Evolutionary conservation across 148 eudicot genomes (phyloP), one percentile per base, ranked within the genome.

Genomic region (Agrostemma githago): DNA sequence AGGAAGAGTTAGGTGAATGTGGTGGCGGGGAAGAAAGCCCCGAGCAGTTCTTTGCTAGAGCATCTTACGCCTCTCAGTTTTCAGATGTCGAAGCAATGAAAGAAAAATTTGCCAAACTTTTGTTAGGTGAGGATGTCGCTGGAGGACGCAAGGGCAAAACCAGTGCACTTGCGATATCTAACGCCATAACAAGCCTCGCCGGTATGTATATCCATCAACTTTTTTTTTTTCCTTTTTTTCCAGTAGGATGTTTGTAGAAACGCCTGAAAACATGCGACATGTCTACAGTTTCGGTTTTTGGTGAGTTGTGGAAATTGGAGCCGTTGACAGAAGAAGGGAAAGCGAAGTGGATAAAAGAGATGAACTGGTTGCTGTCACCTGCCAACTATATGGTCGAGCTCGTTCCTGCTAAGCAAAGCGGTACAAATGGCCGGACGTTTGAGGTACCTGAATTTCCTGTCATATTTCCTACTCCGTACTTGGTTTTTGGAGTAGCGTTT

Each of bases 271-370:
- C 34, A 44, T n/a, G 39, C 20, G 15, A 57, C 56, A 4, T 17
- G 51, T 82, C 34, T 85, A 44, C 88, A 96, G 99, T 91, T 77
- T 83, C 96, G 43, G 86, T 92, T 57, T 96, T 92, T 72, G 99
- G 97, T 20, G 99, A 96, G 88, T 83, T 96, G 61, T 96, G 99
- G 99, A 92, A 90, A 78, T 81, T 96, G 71, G 99, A 92, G 72
- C 99, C 99, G 5, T 81, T 96, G 59, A 70, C 89, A 6, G 90
- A 90, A 82, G 97, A 92, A 19, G 79, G 73, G 72, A 92, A 87
- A 82, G 80, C 77, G 9, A 92, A 81, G 74, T 96, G 97, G 99
- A 78, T 75, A 79, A 88, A 79, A 75, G 99, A 96, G 82, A 90
- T 92, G 96, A 90, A 86, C 19, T 90, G 96, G 99, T 77, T 96